Evolutionary conservation across 2,329 filamentous ascomycete genomes (phyloP), one percentile per base, ranked within the genome.

Genomic region (Trichoderma breve): DNA sequence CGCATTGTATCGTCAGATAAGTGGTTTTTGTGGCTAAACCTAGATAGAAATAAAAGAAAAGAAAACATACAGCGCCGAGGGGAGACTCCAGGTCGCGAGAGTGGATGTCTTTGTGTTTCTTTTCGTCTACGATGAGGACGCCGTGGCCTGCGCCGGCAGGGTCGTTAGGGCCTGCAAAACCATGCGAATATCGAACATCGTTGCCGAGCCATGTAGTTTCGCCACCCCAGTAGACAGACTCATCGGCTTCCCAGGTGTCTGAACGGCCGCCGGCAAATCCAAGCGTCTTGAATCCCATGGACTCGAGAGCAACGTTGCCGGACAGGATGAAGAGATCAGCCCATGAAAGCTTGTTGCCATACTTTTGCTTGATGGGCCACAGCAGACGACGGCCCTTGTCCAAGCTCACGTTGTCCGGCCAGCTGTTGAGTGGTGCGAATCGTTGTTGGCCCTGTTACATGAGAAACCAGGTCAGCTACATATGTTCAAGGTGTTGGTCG

Each of bases 301-400:
- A 89, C 83, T 94, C 92, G 74, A 94, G 86, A 61, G 92, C 91
- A 18, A 94, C 91, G 79, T 94, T 94, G 75, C 92, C 92, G 32
- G 91, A 88, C 69, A 94, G 86, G 71, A 93, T 85, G 63, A 91
- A 80, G 72, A 94, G 82, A 79, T 94, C 92, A 28, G 92, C 90
- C 92, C 92, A 94, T 0, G 92, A 94, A 81, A 94, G 92, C 85
- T 92, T 93, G 86, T 89, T 89, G 80, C 92, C 92, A 75, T 94
- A 94, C 86, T 94, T 94, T 77, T 93, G 91, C 88, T 94, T 94
- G 84, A 94, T 90, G 71, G 92, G 92, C 90, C 91, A 93, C 55
- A 94, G 84, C 71, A 94, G 88, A 74, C 92, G 91, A 71, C 92
- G 92, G 36, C 92, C 92, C 87, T 94, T 94, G 87, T 94, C 92